Evolutionary conservation across 352 stramenopile genomes (phyloP), one percentile per base, ranked within the genome.

Genomic region (Phytopythium montanum): DNA sequence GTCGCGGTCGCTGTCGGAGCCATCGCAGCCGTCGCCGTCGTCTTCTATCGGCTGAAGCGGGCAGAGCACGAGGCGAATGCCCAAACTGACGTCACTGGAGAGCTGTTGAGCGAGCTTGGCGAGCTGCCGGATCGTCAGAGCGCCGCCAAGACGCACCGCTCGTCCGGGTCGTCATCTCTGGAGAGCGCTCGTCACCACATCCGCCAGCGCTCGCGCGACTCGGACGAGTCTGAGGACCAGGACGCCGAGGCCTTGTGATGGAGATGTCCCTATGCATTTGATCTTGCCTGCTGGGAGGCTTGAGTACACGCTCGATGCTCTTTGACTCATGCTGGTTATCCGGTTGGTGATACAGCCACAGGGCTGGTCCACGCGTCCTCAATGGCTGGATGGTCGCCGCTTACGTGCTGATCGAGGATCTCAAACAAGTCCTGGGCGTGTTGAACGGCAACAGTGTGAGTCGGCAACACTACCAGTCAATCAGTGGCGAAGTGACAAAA

Each of bases 1-100:
- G 72, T 90, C 14, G 70, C 50, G n/a, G 79, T 69, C 7, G 85
- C 83, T 13, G 65, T 79, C 8, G 64, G 63, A 14, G 70, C 80
- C 3, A 66, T 90, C 26, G 66, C 56, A 2, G 72, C 75, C 5
- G 65, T 92, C 3, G 68, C 68, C 14, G 41, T 92, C 14, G 70
- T 88, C 13, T 68, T 78, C 18, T 74, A 87, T 36, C 78, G 79
- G 14, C 70, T 73, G 36, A 66, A 75, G 12, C 69, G 73, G 41
- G 59, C 70, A 51, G 56, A 77, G 26, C 34, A 46, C 45, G 59
- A 56, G 1, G 45, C 55, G 31, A 46, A 56, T 31, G 46, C 56
- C 18, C 38, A 59, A 28, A 64, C 75, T 34, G 66, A 74, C 10
- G 67, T 70, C 46, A 49, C 69, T 25, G 71, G 67, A n/a, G 75